Conservation (phyloP, 2,329 filamentous ascomycete species). For the Apiospora arundinis region DNA sequence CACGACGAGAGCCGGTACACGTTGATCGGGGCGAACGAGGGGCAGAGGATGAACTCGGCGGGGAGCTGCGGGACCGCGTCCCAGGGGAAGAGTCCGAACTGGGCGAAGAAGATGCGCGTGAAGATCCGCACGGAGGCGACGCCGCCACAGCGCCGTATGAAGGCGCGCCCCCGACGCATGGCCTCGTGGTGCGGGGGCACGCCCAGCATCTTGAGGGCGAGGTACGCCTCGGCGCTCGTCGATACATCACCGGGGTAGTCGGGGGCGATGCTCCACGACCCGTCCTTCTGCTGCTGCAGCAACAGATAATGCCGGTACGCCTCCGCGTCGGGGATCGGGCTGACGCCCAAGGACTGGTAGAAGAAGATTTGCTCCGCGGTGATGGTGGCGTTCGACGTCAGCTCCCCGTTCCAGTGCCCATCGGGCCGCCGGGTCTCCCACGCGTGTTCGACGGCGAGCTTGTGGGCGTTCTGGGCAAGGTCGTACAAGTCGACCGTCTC, state of each 20-base stretch:
- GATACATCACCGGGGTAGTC: slow-evolving; percentile 18
- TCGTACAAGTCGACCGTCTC: not conserved
- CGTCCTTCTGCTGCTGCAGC: not conserved
- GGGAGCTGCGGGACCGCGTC: slow-evolving; percentile 40
- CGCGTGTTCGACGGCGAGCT: not conserved
- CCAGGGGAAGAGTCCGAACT: slow-evolving; percentile 44
- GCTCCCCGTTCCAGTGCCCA: slow-evolving; percentile 21
- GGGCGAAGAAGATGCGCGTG: slow-evolving; percentile 24
- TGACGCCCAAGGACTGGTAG: not conserved
- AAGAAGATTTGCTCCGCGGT: slow-evolving; percentile 20
- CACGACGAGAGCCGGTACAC: slow-evolving; percentile 40
- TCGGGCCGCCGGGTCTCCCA: slow-evolving; percentile 1
- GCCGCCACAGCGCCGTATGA: slow-evolving; percentile 10
- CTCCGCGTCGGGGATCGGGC: not conserved
- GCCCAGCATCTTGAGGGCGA: slow-evolving; percentile 17
- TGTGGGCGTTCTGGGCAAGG: not conserved
- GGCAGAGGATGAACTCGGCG: slow-evolving; percentile 41
- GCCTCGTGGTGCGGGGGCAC: not conserved
- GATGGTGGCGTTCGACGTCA: slow-evolving; percentile 6
- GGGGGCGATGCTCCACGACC: slow-evolving; percentile 18
- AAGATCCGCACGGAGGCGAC: not conserved
- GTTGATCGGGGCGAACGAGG: slow-evolving; percentile 35
- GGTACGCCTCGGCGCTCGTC: slow-evolving; percentile 6
- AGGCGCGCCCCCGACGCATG: slow-evolving; percentile 11
- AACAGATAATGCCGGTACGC: not conserved